Conservation (phyloP, 805 yeast species). For the Lachancea fermentati region DNA sequence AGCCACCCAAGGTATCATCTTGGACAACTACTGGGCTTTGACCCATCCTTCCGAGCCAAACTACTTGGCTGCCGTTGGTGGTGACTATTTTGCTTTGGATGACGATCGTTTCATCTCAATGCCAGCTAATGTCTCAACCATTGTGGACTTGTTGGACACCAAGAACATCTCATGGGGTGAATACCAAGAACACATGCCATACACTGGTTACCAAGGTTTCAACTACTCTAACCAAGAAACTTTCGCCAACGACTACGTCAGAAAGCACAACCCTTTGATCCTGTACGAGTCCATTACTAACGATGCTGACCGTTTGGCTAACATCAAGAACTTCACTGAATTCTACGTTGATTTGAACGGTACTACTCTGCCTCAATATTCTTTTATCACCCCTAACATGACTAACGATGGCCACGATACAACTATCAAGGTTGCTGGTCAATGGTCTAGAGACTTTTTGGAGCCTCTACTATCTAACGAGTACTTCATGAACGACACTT, state of each 20-base stretch:
- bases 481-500: constrained; percentile 43
- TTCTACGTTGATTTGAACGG: constrained; percentile 38
- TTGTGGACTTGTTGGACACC: constrained; percentile 44
- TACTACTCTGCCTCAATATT: constrained; percentile 45
- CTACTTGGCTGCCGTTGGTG: constrained; percentile 45
- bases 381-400: constrained; percentile 50
- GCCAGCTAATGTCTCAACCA: constrained; percentile 42
- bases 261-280: constrained; percentile 48
- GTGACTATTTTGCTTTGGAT: constrained; percentile 46
- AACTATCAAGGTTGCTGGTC: constrained; percentile 40
- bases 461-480: constrained; percentile 39
- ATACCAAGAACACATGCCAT: constrained; percentile 49
- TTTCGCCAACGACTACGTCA: constrained; percentile 42
- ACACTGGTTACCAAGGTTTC: constrained; percentile 47
- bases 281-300: constrained; percentile 37
- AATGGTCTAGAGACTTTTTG: constrained; percentile 42
- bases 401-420: constrained; percentile 49
- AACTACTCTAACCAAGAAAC: constrained; percentile 39
- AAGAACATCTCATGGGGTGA: constrained; percentile 47
- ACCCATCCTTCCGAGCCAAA: constrained; percentile 54
- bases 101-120: constrained; percentile 41
- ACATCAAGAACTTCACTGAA: constrained; percentile 44
- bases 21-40: constrained; percentile 47
- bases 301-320: constrained; percentile 34
- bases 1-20: constrained; percentile 39